A percentile compares a stretch with the other conserved stretches of the same genome.
Conservation (phyloP, 441 rosid species). For the Jatropha podagrica region DNA sequence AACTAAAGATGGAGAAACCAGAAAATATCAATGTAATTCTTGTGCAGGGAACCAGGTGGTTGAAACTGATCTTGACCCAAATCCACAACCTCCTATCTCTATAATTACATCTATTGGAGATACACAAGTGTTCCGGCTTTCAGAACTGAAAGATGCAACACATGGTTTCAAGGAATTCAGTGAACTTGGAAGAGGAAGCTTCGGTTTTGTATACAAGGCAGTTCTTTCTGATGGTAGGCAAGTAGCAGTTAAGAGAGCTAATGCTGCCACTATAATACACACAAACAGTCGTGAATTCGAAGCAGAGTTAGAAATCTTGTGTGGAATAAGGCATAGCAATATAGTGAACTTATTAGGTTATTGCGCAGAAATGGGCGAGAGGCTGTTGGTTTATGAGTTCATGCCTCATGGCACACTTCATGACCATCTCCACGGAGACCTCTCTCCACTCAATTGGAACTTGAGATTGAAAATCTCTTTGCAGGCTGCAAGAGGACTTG, state of each 20-base stretch:
- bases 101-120: slow-evolving; percentile 41
- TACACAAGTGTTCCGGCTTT: slow-evolving; percentile 71
- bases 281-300: slow-evolving; percentile 69
- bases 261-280: slow-evolving; percentile 88
- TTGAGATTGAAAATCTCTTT: slow-evolving; percentile 66
- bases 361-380: slow-evolving; percentile 80
- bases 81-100: slow-evolving; percentile 33
- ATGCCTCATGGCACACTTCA: slow-evolving; percentile 76
- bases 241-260: slow-evolving; percentile 83
- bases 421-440: slow-evolving; percentile 63
- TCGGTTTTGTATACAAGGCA: slow-evolving; percentile 81
- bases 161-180: slow-evolving; percentile 91
- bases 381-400: slow-evolving; percentile 76
- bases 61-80: slow-evolving; percentile 35
- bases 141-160: slow-evolving; percentile 84
- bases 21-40: slow-evolving; percentile 39
- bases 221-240: slow-evolving; percentile 64
- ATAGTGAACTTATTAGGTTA: slow-evolving; percentile 79
- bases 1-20: slow-evolving; percentile 36
- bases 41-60: slow-evolving; percentile 51
- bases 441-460: slow-evolving; percentile 72
- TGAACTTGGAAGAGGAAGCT: slow-evolving; percentile 82
- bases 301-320: slow-evolving; percentile 63
- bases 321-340: slow-evolving; percentile 70
- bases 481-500: slow-evolving; percentile 83